Conservation (phyloP, 371 early-diverging fungal genomes). For the Saksenaea vasiformis region DNA sequence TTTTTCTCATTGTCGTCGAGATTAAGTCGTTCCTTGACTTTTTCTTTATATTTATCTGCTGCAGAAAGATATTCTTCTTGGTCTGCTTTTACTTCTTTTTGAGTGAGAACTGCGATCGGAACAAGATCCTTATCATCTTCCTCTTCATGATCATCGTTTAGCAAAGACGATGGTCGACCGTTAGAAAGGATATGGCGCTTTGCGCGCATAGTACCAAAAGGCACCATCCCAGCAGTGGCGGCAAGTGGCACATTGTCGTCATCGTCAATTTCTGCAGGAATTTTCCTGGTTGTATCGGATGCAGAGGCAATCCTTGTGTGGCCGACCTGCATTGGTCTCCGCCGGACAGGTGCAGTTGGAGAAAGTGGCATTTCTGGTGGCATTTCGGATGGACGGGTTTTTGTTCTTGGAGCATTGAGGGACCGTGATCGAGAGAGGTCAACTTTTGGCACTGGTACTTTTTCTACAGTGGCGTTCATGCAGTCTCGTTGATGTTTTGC, state of each 20-base stretch:
- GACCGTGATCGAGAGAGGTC: background rate
- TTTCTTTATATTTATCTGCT: constrained; percentile 8
- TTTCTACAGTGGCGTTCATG: background rate
- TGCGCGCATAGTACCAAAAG: background rate
- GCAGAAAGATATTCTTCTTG: constrained; percentile 7
- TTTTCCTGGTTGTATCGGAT: background rate
- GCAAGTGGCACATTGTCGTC: constrained; percentile 13
- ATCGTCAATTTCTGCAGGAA: constrained; percentile 5
- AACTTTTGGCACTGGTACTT: background rate
- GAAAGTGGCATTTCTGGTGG: background rate
- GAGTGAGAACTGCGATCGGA: constrained; percentile 5
- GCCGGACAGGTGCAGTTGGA: background rate
- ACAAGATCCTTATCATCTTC: constrained; percentile 12
- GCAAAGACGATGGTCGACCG: constrained; percentile 6
- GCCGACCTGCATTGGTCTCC: background rate
- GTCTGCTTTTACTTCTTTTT: background rate
- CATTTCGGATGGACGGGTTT: background rate
- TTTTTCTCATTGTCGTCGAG: background rate
- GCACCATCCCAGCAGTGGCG: background rate
- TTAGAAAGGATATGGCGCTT: background rate
- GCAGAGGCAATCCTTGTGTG: constrained; percentile 1
- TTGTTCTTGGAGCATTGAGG: background rate
- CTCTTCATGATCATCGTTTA: constrained; percentile 3
- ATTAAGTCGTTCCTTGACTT: constrained; percentile 2
- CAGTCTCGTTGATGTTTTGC: background rate